Conservation (phyloP, 805 yeast species). For the Candida peoriensis region DNA sequence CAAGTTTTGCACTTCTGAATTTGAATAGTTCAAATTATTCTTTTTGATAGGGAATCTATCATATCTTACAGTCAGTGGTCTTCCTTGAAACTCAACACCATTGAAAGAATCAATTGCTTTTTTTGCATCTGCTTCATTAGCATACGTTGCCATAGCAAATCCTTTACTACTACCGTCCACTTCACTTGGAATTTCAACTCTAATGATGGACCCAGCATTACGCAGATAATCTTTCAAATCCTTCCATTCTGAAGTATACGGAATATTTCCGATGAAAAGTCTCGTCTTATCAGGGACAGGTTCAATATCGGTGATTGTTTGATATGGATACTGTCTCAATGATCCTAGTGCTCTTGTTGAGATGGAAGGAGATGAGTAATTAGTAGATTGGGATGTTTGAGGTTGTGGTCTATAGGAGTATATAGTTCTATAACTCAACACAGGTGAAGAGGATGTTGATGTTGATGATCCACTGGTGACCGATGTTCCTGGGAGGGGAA, state of each 20-base stretch:
- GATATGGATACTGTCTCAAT: slow-evolving; percentile 22
- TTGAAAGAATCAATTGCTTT: slow-evolving; percentile 46
- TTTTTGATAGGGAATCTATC: slow-evolving; percentile 43
- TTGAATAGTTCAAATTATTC: slow-evolving; percentile 16
- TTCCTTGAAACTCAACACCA: slow-evolving; percentile 50
- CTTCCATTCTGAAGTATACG: slow-evolving; percentile 39
- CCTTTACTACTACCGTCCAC: slow-evolving; percentile 45
- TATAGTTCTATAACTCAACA: not conserved
- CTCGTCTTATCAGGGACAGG: slow-evolving; percentile 31
- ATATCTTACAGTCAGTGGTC: slow-evolving; percentile 54
- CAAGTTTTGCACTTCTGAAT: too few relatives aligned
- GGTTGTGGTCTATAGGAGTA: not conserved
- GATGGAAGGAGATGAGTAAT: slow-evolving; percentile 9
- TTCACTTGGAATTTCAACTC: slow-evolving; percentile 35
- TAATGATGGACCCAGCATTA: slow-evolving; percentile 14
- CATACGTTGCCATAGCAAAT: slow-evolving; percentile 58
- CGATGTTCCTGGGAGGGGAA: too few relatives aligned
- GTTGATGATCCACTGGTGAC: too few relatives aligned
- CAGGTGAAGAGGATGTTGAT: not conserved
- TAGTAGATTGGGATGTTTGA: not conserved
- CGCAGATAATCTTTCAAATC: slow-evolving; percentile 33
- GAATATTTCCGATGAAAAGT: slow-evolving; percentile 53
- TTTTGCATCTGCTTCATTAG: slow-evolving; percentile 39
- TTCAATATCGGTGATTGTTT: slow-evolving; percentile 18
- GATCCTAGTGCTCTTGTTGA: slow-evolving; percentile 15